These are phyloP conservation scores for Xylaria hypoxylon DNA, from an alignment of 2,329 filamentous ascomycete genomes.

Conservation along the genomic window DNA sequence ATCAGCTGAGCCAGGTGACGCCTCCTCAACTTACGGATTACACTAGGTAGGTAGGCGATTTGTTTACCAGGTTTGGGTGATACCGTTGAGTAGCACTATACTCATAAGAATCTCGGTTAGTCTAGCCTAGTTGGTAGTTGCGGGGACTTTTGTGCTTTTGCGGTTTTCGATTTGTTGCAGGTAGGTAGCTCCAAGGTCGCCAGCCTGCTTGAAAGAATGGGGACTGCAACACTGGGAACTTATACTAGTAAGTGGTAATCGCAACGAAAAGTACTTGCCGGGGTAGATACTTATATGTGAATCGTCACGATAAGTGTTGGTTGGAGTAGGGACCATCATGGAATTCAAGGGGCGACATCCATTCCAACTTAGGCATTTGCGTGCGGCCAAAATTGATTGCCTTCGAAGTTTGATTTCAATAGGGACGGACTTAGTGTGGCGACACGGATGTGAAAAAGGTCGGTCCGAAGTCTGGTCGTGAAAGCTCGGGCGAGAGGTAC, in stretches of 20 bases:
- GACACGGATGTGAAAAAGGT: constrained; percentile 1
- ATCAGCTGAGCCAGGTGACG: constrained; percentile 1
- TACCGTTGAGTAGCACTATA: too few relatives aligned
- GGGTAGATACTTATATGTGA: too few relatives aligned
- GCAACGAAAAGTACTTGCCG: not conserved
- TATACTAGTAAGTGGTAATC: not conserved
- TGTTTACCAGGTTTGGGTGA: too few relatives aligned
- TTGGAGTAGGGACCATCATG: too few relatives aligned
- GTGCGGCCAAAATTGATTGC: not conserved
- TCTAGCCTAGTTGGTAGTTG: constrained; percentile 17
- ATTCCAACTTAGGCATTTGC: not conserved
- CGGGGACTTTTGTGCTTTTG: constrained; percentile 17
- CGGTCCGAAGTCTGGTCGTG: constrained; percentile 1
- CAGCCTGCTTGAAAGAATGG: not conserved
- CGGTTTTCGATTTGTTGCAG: not conserved
- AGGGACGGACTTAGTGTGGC: not conserved
- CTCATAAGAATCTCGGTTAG: constrained; percentile 1
- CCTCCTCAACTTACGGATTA: not conserved
- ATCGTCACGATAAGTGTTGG: not conserved
- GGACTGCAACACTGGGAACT: not conserved
- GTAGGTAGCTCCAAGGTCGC: too few relatives aligned
- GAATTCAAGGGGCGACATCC: not conserved
- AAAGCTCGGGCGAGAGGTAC: not conserved
- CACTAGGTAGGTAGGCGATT: not conserved
- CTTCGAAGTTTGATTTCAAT: not conserved